Conservation (phyloP, 805 yeast species). For the Ogataea ganodermae region DNA sequence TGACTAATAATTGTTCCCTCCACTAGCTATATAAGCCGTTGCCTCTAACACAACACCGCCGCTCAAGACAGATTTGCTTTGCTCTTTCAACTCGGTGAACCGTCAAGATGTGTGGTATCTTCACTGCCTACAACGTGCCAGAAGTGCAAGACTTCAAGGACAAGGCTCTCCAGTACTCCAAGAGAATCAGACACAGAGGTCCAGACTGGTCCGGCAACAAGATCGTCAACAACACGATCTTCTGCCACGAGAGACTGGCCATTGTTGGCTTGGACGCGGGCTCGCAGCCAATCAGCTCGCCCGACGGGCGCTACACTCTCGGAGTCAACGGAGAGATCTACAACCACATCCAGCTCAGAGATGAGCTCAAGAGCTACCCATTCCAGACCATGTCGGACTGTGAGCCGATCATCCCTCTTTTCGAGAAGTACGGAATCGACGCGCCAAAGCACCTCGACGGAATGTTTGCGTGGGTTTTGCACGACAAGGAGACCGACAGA, state of each 20-base stretch:
- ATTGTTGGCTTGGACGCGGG: slow-evolving; percentile 97
- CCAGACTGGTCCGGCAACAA: slow-evolving; percentile 99
- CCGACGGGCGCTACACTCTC: slow-evolving; percentile 69
- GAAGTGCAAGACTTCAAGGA: slow-evolving; percentile 80
- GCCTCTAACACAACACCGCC: not conserved
- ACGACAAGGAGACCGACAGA: slow-evolving; percentile 83
- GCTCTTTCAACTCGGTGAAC: not conserved
- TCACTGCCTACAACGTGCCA: slow-evolving; percentile 84
- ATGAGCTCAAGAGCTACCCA: slow-evolving; percentile 66
- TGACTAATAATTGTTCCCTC: not conserved
- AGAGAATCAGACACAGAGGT: slow-evolving; percentile 96
- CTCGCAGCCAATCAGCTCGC: slow-evolving; percentile 92
- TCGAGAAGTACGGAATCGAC: slow-evolving; percentile 81
- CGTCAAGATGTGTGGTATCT: slow-evolving; percentile 92
- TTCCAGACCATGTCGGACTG: slow-evolving; percentile 92
- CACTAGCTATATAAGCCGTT: not conserved
- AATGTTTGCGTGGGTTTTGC: slow-evolving; percentile 94
- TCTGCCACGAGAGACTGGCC: slow-evolving; percentile 95
- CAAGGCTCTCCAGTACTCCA: slow-evolving; percentile 86
- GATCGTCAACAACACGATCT: slow-evolving; percentile 73
- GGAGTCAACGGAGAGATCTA: slow-evolving; percentile 98
- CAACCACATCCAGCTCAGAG: slow-evolving; percentile 90
- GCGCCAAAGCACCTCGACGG: slow-evolving; percentile 95
- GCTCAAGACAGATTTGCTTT: too few relatives aligned
- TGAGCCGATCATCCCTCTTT: slow-evolving; percentile 95